Conservation (phyloP, 208 protist genomes). For the Trypanosoma lewisi region DNA sequence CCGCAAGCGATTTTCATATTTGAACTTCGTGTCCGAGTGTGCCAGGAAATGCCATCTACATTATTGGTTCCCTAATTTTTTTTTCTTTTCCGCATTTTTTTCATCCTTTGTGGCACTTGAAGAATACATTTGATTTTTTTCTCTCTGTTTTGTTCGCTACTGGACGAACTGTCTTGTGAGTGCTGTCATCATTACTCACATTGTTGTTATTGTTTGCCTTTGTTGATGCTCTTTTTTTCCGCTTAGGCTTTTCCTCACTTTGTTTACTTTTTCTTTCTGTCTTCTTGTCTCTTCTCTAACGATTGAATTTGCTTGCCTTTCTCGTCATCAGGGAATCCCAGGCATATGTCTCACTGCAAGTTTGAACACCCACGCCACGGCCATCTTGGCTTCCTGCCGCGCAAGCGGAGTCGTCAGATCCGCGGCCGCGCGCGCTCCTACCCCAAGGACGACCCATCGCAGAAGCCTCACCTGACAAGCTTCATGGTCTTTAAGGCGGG, state of each 20-base stretch:
- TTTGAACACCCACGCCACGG: conserved; percentile 98
- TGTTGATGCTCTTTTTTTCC: neutral
- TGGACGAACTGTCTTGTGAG: too few species aligned
- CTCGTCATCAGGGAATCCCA: conserved; percentile 1
- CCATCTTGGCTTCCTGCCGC: conserved; percentile 97
- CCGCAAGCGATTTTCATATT: neutral
- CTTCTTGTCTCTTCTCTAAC: neutral
- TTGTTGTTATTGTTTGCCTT: conserved; percentile 10
- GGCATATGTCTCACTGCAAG: conserved; percentile 95
- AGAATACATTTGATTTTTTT: too few species aligned
- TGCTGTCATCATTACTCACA: too few species aligned
- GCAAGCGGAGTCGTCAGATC: conserved; percentile 94
- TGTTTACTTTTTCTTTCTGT: conserved; percentile 7
- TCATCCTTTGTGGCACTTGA: conserved; percentile 1
- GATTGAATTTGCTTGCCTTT: too few species aligned
- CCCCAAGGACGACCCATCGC: conserved; percentile 94
- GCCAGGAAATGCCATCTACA: neutral
- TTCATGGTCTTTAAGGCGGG: conserved; percentile 99
- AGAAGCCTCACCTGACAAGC: conserved; percentile 97
- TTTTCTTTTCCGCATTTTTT: conserved; percentile 5
- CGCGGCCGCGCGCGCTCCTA: conserved; percentile 93
- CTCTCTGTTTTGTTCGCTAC: too few species aligned
- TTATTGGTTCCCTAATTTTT: too few species aligned
- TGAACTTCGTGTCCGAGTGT: neutral
- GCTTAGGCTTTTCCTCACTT: neutral